Base-by-base conservation (phyloP, 495 filamentous ascomycete genomes). In the Penicillium chermesinum region DNA sequence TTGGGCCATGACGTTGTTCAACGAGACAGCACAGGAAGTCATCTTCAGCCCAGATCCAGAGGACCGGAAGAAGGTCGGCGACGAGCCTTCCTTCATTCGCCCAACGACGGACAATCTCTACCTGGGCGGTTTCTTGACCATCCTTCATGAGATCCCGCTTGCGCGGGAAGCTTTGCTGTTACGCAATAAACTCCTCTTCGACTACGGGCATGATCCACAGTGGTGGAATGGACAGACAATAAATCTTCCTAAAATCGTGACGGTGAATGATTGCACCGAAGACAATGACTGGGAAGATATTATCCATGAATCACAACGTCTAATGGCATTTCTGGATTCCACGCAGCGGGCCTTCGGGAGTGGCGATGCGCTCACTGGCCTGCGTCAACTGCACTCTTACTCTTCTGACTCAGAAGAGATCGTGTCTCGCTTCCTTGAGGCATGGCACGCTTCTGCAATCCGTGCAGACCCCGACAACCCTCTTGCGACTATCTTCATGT, bases 201-300 rank as follows among this genome's bases (percentile, higher is more conserved):
- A 83, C 43, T 94, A 93, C 52, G 86, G 85, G 1, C 67, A 78
- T 46, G 75, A 86, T 49, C 62, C 76, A 7, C 81, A 91, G 17
- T 96, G 91, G 91, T 96, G 91, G 91, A 83, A 82, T 54, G 91
- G 90, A 5, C 73, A 77, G 8, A 50, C 72, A 0, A 86, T 91
- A 25, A 69, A 76, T 27, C 65, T 72, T 2, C 75, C 81, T 9
- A 78, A 77, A 27, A 73, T 82, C 14, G 73, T 82, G n/a, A 73
- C 78, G 13, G 55, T 76, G n/a, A 54, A 73, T 33, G 71, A 72
- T 13, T 58, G 61, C 17, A 66, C 63, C 9, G 57, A 56, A 19
- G 63, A 71, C 22, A 60, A 57, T 7, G 59, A 75, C 6, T 72
- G 66, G 57, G 68, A 74, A 15, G 75, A 81, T 12, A 70, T 78